Evolutionary conservation across 768 basidiomycete genomes (phyloP), one percentile per base, ranked within the genome.

Genomic region (Botryobasidium botryosum): DNA sequence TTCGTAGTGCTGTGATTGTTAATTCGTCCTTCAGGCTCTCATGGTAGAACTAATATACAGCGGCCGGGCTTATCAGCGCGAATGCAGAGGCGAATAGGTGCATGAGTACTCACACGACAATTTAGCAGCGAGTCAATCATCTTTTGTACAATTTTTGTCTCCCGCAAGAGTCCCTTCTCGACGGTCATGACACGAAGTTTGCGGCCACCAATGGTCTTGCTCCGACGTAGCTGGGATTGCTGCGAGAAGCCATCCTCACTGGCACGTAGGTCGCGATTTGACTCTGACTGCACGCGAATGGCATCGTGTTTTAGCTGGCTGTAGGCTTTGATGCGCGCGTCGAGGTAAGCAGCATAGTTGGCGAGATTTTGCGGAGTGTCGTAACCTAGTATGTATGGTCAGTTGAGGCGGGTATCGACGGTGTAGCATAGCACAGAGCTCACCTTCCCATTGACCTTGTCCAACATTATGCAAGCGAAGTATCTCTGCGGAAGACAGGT

Each of bases 21-120:
- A 97, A 70, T 55, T 92, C 85, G 56, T 97, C 91, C 52, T 91
- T 80, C 13, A 96, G 65, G 56, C 94, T 78, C 52, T 96, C 92
- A 33, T 88, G 62, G 58, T 92, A 99, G 62, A 97, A 94, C 85
- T 94, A 48, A 5, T 21, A 21, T 24, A n/a, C 20, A 8, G 37
- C 31, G 12, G 20, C 24, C 25, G n/a, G 27, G 23, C 26, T 4
- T 29, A 10, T 18, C 35, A 32, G 15, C 21, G n/a, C n/a, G n/a
- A n/a, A n/a, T n/a, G 27, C 10, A 20, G 42, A 20, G n/a, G 45
- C 23, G 25, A 31, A 47, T 20, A 40, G 42, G 31, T 32, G 44
- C n/a, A 43, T 24, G 46, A 25, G n/a, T 17, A 67, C 85, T 54
- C 57, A 91, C 88, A 59, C 82, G 71, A 59, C 88, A 88, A 58